Percentiles rank a stretch among this genome's conserved stretches.
Evolutionary conservation across 108 stramenopile genomes (phyloP).

Genomic region (Nannochloropsis salina): DNA sequence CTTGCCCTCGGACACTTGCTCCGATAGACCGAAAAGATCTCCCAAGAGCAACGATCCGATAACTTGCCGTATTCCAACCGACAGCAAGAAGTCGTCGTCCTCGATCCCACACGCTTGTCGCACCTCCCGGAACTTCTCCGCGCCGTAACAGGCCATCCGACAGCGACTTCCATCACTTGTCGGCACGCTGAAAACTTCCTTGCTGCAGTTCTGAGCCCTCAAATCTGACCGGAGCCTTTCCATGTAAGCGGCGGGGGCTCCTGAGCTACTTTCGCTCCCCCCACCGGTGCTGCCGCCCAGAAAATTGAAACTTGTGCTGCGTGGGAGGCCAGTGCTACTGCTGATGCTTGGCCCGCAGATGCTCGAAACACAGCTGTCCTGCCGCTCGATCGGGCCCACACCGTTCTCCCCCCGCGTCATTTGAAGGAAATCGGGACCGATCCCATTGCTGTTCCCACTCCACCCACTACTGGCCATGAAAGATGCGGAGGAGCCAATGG

Average conservation of each 20-base stretch:
- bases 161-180: neutral
- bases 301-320: neutral
- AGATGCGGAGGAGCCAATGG: neutral
- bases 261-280: neutral
- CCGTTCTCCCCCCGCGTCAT: neutral
- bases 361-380: neutral
- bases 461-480: neutral
- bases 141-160: neutral
- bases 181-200: neutral
- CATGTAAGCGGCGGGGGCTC: neutral
- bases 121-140: slow-evolving; percentile 4
- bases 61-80: neutral
- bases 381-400: neutral
- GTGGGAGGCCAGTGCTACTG: neutral
- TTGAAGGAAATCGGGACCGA: neutral
- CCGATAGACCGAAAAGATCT: neutral
- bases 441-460: neutral
- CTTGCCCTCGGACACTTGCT: slow-evolving; percentile 6
- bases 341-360: neutral
- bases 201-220: neutral
- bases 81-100: slow-evolving; percentile 20
- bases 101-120: slow-evolving; percentile 14
- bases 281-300: neutral
- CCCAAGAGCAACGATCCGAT: neutral
- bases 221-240: neutral